Percentiles rank a stretch among this genome's conserved stretches.
Evolutionary conservation across 164 flowering plant species (phyloP).

Genomic region (Buxus sempervirens): DNA sequence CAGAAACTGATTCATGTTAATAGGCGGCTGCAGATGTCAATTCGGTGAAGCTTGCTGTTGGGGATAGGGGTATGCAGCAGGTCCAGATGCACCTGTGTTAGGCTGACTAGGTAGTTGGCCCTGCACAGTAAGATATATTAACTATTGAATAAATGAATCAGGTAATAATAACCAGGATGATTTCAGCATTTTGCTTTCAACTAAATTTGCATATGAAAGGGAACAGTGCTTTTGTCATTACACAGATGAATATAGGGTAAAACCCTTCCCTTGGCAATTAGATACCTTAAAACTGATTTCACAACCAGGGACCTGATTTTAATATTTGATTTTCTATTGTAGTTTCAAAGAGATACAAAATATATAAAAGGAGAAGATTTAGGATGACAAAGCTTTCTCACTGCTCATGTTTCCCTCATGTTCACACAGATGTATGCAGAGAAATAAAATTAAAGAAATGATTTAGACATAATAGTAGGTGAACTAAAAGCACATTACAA

Average conservation of each 20-base stretch:
- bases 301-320: neutral
- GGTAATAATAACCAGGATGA: neutral
- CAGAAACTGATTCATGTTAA: neutral
- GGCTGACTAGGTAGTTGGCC: slow-evolving; percentile 9
- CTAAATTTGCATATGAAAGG: neutral
- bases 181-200: neutral
- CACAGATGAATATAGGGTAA: neutral
- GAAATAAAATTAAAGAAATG: too few species aligned
- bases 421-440: too few species aligned
- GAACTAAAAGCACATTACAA: too few species aligned
- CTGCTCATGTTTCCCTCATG: too few species aligned
- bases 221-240: neutral
- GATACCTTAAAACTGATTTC: neutral
- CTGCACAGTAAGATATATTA: slow-evolving; percentile 10
- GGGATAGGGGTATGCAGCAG: slow-evolving; percentile 1
- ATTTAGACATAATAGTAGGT: too few species aligned
- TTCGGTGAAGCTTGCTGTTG: slow-evolving; percentile 11
- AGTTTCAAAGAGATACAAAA: too few species aligned
- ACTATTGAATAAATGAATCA: neutral
- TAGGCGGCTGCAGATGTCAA: neutral
- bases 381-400: too few species aligned
- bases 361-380: too few species aligned
- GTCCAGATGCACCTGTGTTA: slow-evolving; percentile 11
- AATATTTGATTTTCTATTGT: neutral
- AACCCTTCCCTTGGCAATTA: too few species aligned